Evolutionary conservation across 805 yeast species (phyloP).

Genomic region (Ogataea paradorogensis): DNA sequence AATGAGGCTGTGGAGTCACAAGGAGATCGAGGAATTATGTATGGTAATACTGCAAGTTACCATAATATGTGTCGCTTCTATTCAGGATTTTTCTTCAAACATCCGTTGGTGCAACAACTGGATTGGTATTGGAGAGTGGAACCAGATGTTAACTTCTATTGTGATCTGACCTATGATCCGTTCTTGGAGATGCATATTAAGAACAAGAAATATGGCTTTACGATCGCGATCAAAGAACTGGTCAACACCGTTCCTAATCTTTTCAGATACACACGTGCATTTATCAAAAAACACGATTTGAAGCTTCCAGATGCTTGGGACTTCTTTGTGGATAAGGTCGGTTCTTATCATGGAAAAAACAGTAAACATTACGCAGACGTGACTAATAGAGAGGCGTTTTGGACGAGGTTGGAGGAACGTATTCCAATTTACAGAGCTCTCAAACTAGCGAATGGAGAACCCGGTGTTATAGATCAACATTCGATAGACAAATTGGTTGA

Average conservation of each 20-base stretch:
- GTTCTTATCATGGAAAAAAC: constrained; percentile 34
- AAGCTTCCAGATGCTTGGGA: constrained; percentile 67
- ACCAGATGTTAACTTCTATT: constrained; percentile 85
- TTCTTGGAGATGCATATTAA: constrained; percentile 70
- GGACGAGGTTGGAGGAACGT: constrained; percentile 24
- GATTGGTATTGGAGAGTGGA: constrained; percentile 98
- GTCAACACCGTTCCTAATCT: constrained; percentile 79
- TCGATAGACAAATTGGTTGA: constrained; percentile 38
- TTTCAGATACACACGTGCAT: constrained; percentile 69
- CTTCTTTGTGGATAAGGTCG: constrained; percentile 49
- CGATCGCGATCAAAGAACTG: constrained; percentile 73
- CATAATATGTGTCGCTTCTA: constrained; percentile 96
- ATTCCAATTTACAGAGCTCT: constrained; percentile 28
- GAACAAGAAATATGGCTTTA: constrained; percentile 81
- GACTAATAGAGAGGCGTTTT: constrained; percentile 26
- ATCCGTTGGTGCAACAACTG: constrained; percentile 62
- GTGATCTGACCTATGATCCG: constrained; percentile 92
- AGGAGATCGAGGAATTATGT: constrained; percentile 80
- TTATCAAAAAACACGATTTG: constrained; percentile 46
- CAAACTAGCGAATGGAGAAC: constrained; percentile 11
- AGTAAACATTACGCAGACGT: constrained; percentile 29
- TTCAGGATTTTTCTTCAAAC: constrained; percentile 78
- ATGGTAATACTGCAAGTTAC: constrained; percentile 78
- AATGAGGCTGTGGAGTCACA: constrained; percentile 63
- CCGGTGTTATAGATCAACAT: constrained; percentile 28